phyloP scores from a whole-genome alignment of 306 rosid species.

The Adenanthera pavonina region DNA sequence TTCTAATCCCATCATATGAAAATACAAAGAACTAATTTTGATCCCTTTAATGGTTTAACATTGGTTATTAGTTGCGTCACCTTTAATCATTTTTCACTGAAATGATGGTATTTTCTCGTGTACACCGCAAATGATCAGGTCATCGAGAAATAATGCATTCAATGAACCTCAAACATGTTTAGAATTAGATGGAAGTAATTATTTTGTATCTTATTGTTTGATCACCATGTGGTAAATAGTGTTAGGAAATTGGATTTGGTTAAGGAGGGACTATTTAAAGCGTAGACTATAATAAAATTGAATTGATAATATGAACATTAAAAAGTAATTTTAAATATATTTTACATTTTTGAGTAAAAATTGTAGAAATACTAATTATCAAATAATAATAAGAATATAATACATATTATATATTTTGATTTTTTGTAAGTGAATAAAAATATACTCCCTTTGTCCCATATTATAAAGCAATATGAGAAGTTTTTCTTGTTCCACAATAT shows the following conservation, averaged over 20 bases:
- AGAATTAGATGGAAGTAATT: background rate
- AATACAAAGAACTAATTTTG: background rate
- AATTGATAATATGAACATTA: too few relatives aligned
- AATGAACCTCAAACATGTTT: background rate
- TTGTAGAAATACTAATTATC: too few relatives aligned
- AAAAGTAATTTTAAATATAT: too few relatives aligned
- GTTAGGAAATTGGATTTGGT: background rate
- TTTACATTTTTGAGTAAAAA: background rate
- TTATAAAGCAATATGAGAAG: too few relatives aligned
- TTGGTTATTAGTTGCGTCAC: background rate
- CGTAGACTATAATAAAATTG: too few relatives aligned
- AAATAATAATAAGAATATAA: too few relatives aligned
- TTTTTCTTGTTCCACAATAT: too few relatives aligned
- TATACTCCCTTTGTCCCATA: too few relatives aligned
- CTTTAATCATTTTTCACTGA: background rate
- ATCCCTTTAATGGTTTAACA: background rate
- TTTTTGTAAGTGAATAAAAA: background rate
- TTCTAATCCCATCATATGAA: background rate
- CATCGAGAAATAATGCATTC: background rate
- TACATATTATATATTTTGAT: too few relatives aligned
- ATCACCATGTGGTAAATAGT: background rate
- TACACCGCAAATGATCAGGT: background rate
- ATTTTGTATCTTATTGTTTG: background rate
- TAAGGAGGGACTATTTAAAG: too few relatives aligned
- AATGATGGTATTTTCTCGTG: background rate